These are phyloP conservation scores for Primulina tabacum DNA, from an alignment of 257 asterid genomes.

Conservation along the genomic window DNA sequence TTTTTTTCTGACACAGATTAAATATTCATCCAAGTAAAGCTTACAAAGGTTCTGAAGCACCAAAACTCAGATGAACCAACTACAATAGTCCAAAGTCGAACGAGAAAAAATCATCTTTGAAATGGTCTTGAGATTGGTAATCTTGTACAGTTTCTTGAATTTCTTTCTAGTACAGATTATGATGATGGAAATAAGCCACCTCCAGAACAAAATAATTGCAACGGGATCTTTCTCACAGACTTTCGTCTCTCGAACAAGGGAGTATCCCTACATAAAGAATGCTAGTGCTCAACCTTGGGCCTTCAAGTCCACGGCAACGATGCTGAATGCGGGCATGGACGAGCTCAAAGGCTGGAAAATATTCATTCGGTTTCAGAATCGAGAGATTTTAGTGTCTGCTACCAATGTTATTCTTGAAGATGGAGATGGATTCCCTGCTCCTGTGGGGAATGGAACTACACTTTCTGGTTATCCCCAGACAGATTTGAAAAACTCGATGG, in stretches of 20 bases:
- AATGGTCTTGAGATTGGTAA: slow-evolving; percentile 25
- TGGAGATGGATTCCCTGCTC: no score
- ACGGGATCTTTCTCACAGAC: slow-evolving; percentile 38
- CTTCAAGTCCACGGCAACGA: slow-evolving; percentile 36
- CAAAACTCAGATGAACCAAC: neutral
- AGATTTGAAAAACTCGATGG: no score
- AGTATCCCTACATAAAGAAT: slow-evolving; percentile 21
- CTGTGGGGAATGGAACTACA: no score
- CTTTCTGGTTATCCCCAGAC: no score
- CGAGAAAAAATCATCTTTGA: slow-evolving; percentile 3
- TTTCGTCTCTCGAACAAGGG: slow-evolving; percentile 28
- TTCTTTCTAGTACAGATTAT: slow-evolving; percentile 17
- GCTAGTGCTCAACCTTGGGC: slow-evolving; percentile 53
- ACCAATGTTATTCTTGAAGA: no score
- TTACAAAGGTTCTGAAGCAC: no score
- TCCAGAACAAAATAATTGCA: slow-evolving; percentile 32
- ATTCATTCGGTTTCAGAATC: no score
- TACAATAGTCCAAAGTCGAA: neutral
- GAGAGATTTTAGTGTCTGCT: no score
- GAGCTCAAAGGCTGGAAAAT: no score
- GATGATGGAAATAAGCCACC: slow-evolving; percentile 4
- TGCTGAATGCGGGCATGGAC: slow-evolving; percentile 37
- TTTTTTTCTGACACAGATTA: neutral
- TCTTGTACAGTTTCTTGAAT: slow-evolving; percentile 19
- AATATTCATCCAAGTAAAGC: neutral